These are phyloP conservation scores for Stipa capillata DNA, from an alignment of 176 grass and related monocot genomes.

Conservation along the genomic window DNA sequence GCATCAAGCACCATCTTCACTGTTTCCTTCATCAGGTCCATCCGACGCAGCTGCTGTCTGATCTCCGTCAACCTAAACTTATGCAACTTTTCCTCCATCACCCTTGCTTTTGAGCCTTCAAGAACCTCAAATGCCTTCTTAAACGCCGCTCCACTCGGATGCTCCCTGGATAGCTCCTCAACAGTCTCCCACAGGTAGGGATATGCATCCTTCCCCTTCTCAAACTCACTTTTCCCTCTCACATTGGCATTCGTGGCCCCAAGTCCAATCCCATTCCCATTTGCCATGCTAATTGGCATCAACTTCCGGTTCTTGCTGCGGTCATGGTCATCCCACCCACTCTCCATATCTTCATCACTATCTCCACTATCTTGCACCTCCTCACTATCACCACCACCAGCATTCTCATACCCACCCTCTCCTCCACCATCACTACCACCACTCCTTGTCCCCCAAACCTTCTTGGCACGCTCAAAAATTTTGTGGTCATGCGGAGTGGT, in stretches of 20 bases:
- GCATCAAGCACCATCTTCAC: constrained; percentile 57
- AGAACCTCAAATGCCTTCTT: constrained; percentile 58
- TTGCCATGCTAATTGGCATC: constrained; percentile 5
- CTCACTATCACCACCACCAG: constrained; percentile 18
- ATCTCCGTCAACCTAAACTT: constrained; percentile 49
- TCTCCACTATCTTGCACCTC: constrained; percentile 23
- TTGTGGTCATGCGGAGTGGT: constrained; percentile 38
- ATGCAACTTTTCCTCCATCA: constrained; percentile 58
- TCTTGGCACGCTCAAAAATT: constrained; percentile 45
- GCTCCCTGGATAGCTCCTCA: constrained; percentile 43
- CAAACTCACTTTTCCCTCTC: constrained; percentile 17
- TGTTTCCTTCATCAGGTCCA: constrained; percentile 69
- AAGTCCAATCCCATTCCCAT: constrained; percentile 7
- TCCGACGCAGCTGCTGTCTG: constrained; percentile 46
- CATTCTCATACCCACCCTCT: constrained; percentile 15
- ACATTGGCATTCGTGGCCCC: neutral
- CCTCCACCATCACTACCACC: neutral
- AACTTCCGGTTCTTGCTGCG: constrained; percentile 29
- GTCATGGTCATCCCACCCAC: constrained; percentile 12
- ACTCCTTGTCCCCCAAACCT: constrained; percentile 33
- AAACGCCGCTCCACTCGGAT: constrained; percentile 28
- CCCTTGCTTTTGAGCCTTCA: constrained; percentile 29
- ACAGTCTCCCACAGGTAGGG: constrained; percentile 58
- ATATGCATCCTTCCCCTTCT: constrained; percentile 32
- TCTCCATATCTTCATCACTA: constrained; percentile 24